Percentiles rank a stretch among this genome's conserved stretches.
Conservation (phyloP, 2,329 filamentous ascomycete species). For the Fusarium sp. region DNA sequence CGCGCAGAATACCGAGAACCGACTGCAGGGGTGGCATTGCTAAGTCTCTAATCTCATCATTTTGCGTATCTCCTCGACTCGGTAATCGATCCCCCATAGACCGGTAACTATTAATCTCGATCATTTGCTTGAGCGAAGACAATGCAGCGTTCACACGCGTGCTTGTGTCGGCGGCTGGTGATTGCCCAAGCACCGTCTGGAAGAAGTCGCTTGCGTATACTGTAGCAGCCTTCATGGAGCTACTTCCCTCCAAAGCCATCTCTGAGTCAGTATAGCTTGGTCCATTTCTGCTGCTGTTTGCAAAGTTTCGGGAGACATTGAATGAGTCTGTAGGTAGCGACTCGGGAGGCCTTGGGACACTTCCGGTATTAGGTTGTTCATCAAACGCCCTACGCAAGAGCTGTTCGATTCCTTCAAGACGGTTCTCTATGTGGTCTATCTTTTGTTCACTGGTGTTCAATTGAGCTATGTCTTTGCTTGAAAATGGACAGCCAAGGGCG, state of each 20-base stretch:
- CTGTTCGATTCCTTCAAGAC: neutral
- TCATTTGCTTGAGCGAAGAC: neutral
- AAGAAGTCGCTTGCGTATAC: neutral
- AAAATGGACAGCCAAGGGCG: no score
- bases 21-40: neutral
- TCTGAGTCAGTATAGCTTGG: neutral
- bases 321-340: neutral
- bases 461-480: accelerated
- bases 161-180: neutral
- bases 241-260: neutral
- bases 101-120: neutral
- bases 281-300: neutral
- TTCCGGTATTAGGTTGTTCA: neutral
- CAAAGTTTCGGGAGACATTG: neutral
- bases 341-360: no score
- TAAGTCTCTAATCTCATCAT: neutral
- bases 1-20: neutral
- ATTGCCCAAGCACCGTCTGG: neutral
- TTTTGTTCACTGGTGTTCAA: neutral
- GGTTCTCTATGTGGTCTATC: neutral
- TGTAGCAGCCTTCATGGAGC: neutral
- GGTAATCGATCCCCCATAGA: neutral
- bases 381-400: neutral
- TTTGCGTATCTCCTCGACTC: neutral
- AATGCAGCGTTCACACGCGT: neutral